Percentiles rank a stretch among this genome's conserved stretches.
phyloP scores from a whole-genome alignment of 805 yeast species.

The Spathaspora boniae region DNA sequence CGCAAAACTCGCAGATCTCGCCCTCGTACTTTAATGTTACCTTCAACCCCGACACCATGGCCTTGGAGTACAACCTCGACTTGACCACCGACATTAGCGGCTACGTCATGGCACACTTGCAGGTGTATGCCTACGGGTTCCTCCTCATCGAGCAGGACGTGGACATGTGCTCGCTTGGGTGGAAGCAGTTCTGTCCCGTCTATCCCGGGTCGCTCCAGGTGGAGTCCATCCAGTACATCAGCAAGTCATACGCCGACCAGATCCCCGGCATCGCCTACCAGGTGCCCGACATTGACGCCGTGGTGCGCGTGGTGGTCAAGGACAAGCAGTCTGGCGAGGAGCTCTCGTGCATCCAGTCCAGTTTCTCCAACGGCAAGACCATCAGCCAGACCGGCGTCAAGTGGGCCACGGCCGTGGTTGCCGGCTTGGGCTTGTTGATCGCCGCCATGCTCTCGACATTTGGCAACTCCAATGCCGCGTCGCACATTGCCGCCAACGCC shows the following conservation, averaged over 20 bases:
- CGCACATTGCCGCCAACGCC: conserved; percentile 84
- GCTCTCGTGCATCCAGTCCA: conserved; percentile 73
- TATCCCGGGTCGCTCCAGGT: conserved; percentile 79
- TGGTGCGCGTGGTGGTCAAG: conserved; percentile 52
- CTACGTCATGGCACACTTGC: conserved; percentile 63
- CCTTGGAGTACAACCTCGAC: conserved; percentile 66
- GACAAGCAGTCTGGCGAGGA: conserved; percentile 39
- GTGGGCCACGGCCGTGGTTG: conserved; percentile 92
- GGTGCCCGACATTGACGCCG: conserved; percentile 86
- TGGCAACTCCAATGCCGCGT: conserved; percentile 87
- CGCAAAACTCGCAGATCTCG: conserved; percentile 68
- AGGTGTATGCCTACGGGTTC: conserved; percentile 86
- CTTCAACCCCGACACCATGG: conserved; percentile 67
- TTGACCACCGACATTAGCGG: conserved; percentile 66
- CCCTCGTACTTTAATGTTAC: conserved; percentile 73
- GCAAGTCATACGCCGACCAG: conserved; percentile 43
- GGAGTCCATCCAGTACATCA: conserved; percentile 62
- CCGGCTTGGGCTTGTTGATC: conserved; percentile 80
- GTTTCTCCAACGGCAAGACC: conserved; percentile 73
- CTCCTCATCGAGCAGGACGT: conserved; percentile 54
- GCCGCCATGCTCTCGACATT: conserved; percentile 81
- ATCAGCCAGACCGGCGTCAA: conserved; percentile 77
- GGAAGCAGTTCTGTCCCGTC: conserved; percentile 90
- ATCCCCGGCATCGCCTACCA: conserved; percentile 84
- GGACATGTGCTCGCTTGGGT: conserved; percentile 61